Percentiles rank a stretch among this genome's conserved stretches.
phyloP scores from a whole-genome alignment of 1,284 basidiomycete genomes.

The Marasmius fiardii region DNA sequence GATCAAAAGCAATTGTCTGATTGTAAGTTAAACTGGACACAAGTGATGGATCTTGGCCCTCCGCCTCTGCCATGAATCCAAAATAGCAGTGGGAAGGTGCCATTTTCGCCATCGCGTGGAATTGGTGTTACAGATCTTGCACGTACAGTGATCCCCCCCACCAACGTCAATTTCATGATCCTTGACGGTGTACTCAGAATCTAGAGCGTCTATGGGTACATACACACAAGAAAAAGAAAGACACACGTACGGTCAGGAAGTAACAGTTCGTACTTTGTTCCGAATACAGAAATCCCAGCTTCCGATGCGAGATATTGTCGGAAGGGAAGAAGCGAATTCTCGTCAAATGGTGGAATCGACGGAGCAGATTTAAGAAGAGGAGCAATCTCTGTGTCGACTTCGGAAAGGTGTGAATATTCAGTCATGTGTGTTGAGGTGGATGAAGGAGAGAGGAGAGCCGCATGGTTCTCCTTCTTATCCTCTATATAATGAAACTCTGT shows the following conservation, averaged over 20 bases:
- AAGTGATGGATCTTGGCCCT: not conserved
- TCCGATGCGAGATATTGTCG: not conserved
- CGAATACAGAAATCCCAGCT: no score
- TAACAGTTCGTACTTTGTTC: not conserved
- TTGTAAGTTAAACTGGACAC: not conserved
- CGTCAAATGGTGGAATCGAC: not conserved
- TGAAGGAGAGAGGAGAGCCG: no score
- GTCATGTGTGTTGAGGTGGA: not conserved
- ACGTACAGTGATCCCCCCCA: not conserved
- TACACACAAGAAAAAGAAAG: no score
- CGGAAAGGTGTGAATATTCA: not conserved
- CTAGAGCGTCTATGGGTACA: not conserved
- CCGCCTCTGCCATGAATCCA: conserved; percentile 14
- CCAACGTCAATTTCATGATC: conserved; percentile 1
- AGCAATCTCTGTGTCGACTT: not conserved
- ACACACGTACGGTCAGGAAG: not conserved
- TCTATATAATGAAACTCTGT: no score
- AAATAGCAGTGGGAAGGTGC: conserved; percentile 12
- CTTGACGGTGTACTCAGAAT: not conserved
- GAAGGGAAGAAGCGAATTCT: not conserved
- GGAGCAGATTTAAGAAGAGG: not conserved
- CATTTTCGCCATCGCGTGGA: not conserved
- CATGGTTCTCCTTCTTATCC: no score
- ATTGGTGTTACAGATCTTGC: conserved; percentile 1
- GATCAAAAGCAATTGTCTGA: not conserved